phyloP scores from a whole-genome alignment of 106 monocot species.

The Dactylorhiza incarnata region DNA sequence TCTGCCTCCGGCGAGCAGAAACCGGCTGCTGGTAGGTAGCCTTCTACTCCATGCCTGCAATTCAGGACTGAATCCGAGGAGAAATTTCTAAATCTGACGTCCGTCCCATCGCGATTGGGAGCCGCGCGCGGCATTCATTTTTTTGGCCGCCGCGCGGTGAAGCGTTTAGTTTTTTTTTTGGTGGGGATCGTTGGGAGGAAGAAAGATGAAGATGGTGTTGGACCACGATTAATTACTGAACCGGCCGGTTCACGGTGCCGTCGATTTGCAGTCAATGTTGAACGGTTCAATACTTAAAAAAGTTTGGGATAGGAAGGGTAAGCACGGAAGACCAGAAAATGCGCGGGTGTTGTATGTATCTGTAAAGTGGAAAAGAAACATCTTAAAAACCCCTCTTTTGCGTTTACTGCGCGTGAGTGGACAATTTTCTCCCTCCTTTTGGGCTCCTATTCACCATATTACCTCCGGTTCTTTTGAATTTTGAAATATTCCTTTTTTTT shows the following conservation, averaged over 20 bases:
- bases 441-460: neutral
- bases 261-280: neutral
- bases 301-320: neutral
- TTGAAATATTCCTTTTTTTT: neutral
- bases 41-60: neutral
- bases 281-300: neutral
- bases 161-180: too few relatives aligned
- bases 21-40: slow-evolving; percentile 6
- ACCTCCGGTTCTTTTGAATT: neutral
- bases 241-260: neutral
- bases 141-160: too few relatives aligned
- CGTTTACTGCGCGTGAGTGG: neutral
- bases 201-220: neutral
- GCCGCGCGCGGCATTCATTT: too few relatives aligned
- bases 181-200: too few relatives aligned
- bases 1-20: neutral
- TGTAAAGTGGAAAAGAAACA: neutral
- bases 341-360: slow-evolving; percentile 4
- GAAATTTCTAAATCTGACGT: too few relatives aligned
- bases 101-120: too few relatives aligned
- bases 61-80: too few relatives aligned
- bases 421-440: neutral
- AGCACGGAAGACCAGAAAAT: neutral
- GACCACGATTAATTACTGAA: neutral
- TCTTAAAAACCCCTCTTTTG: neutral